Percentiles rank a stretch among this genome's conserved stretches.
Conservation (phyloP, 441 rosid genomes). For the Adansonia madagascariensis region DNA sequence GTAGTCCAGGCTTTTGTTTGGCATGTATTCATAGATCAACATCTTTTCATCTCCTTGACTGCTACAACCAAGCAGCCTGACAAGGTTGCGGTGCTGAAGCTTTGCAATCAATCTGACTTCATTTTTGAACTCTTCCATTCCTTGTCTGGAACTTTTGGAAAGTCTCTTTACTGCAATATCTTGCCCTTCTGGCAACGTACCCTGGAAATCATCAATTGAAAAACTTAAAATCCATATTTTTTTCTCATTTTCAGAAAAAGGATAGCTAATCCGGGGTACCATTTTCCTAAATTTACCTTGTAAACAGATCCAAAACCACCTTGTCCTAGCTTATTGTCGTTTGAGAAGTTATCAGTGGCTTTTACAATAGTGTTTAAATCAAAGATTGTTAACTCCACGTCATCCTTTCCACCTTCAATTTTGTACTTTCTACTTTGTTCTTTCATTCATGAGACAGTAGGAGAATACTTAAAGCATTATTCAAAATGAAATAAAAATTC, state of each 20-base stretch:
- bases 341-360: slow-evolving; percentile 33
- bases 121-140: slow-evolving; percentile 23
- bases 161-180: slow-evolving; percentile 36
- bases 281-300: slow-evolving; percentile 26
- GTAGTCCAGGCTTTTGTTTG: slow-evolving; percentile 13
- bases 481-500: not conserved
- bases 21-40: slow-evolving; percentile 17
- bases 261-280: not conserved
- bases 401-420: slow-evolving; percentile 10
- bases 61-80: slow-evolving; percentile 12
- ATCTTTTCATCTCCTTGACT: slow-evolving; percentile 14
- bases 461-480: not conserved
- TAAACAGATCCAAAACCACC: slow-evolving; percentile 42
- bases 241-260: not conserved
- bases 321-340: slow-evolving; percentile 30
- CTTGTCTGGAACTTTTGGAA: slow-evolving; percentile 26
- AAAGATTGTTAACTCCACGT: slow-evolving; percentile 15
- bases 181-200: slow-evolving; percentile 19
- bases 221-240: not conserved
- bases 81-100: slow-evolving; percentile 24
- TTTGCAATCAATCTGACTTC: slow-evolving; percentile 30
- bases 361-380: not conserved
- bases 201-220: slow-evolving; percentile 4
- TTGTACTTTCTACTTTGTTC: no score
- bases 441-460: not conserved